phyloP scores from a whole-genome alignment of 2,329 filamentous ascomycete genomes.

The Dactylellina haptotyla region DNA sequence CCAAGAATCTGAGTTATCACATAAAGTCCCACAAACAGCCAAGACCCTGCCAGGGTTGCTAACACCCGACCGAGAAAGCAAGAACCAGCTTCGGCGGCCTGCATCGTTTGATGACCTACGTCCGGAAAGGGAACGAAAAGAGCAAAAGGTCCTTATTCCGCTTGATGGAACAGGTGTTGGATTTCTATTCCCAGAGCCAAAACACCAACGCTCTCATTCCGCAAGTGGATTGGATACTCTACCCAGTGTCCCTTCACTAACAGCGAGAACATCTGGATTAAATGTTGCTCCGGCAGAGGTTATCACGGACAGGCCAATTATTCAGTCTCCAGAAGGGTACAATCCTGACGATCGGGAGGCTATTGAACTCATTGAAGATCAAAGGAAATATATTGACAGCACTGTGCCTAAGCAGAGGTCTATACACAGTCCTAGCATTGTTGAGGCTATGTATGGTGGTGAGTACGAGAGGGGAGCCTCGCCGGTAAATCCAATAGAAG shows the following conservation, averaged over 20 bases:
- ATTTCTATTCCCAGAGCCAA: conserved; percentile 22
- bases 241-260: background rate
- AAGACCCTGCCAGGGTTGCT: conserved; percentile 28
- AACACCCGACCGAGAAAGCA: conserved; percentile 21
- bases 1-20: background rate
- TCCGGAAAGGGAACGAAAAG: conserved; percentile 17
- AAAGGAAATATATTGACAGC: background rate
- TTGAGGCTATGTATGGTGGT: background rate
- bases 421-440: too few species aligned
- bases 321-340: conserved; percentile 40
- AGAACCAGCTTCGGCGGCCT: conserved; percentile 14
- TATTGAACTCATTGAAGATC: conserved; percentile 8
- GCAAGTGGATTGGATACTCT: conserved; percentile 1
- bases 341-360: background rate
- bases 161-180: conserved; percentile 22
- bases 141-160: conserved; percentile 46
- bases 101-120: conserved; percentile 33
- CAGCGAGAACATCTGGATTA: background rate
- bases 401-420: background rate
- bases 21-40: conserved; percentile 22
- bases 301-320: conserved; percentile 13
- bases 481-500: too few species aligned
- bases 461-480: background rate
- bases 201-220: conserved; percentile 31
- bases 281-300: conserved; percentile 3